Conservation (phyloP, 148 eudicot genomes). For the Silene latifolia region DNA sequence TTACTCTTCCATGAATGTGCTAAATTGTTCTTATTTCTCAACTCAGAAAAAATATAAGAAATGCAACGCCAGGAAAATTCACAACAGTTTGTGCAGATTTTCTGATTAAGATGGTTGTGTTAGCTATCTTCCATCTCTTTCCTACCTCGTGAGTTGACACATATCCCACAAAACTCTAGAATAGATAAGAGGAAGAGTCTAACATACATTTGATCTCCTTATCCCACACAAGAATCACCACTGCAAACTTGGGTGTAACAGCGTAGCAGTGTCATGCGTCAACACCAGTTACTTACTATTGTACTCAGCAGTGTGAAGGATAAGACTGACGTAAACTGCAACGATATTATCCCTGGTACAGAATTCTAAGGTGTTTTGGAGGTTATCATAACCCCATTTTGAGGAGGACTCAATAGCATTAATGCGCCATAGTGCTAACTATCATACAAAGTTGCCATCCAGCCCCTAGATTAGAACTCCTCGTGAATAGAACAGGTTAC, state of each 20-base stretch:
- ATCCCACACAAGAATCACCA: not conserved
- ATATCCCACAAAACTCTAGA: not conserved
- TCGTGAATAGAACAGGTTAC: not conserved
- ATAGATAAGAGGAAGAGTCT: not conserved
- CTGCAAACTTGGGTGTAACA: not conserved
- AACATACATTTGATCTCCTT: not conserved
- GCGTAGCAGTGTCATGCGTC: not conserved
- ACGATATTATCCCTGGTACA: constrained; percentile 28
- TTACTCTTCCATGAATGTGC: not conserved
- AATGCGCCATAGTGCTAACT: constrained; percentile 33
- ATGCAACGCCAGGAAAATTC: not conserved
- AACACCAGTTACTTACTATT: not conserved
- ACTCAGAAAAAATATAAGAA: not conserved
- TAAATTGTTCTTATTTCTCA: no score
- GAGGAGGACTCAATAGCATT: not conserved
- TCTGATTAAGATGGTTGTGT: not conserved
- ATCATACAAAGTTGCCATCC: constrained; percentile 59
- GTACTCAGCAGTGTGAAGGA: constrained; percentile 45
- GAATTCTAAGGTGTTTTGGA: constrained; percentile 29
- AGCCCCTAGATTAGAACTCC: constrained; percentile 57
- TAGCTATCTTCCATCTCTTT: not conserved
- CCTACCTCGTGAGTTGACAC: not conserved
- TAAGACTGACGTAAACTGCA: constrained; percentile 24
- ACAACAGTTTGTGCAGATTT: not conserved
- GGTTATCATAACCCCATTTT: not conserved